phyloP scores from a whole-genome alignment of 1,139 yeast species.

The Meyerozyma sp. region DNA sequence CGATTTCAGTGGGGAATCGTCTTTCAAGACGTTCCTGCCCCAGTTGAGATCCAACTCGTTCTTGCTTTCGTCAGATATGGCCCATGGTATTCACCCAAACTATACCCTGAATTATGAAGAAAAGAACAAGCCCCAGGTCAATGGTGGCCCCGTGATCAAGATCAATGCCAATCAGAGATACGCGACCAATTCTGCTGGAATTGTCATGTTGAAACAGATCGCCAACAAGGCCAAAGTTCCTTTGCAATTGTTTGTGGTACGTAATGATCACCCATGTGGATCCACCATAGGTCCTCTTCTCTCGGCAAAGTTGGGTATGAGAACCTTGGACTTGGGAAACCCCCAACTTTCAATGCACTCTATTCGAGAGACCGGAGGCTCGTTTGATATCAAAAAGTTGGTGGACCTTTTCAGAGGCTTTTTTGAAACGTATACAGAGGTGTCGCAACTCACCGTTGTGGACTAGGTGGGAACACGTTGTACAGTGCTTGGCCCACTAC shows the following conservation, averaged over 20 bases:
- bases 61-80: slow-evolving; percentile 90
- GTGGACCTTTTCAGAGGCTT: slow-evolving; percentile 57
- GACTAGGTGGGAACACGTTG: slow-evolving; percentile 21
- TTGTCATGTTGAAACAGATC: slow-evolving; percentile 67
- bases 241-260: slow-evolving; percentile 77
- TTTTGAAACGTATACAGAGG: slow-evolving; percentile 36
- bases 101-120: slow-evolving; percentile 72
- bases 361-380: slow-evolving; percentile 89
- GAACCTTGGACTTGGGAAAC: slow-evolving; percentile 89
- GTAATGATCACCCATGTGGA: slow-evolving; percentile 93
- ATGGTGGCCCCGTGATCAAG: slow-evolving; percentile 89
- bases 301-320: slow-evolving; percentile 81
- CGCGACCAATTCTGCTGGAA: slow-evolving; percentile 89
- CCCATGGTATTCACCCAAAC: slow-evolving; percentile 96
- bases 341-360: slow-evolving; percentile 96
- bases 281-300: slow-evolving; percentile 95
- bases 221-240: slow-evolving; percentile 67
- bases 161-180: slow-evolving; percentile 93
- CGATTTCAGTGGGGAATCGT: slow-evolving; percentile 11
- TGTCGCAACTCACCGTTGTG: slow-evolving; percentile 5
- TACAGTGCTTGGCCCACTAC: slow-evolving; percentile 28
- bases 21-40: slow-evolving; percentile 29
- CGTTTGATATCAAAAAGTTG: slow-evolving; percentile 63
- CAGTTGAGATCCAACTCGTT: slow-evolving; percentile 79
- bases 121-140: slow-evolving; percentile 73